Conservation (phyloP, 2,329 filamentous ascomycete species). For the Tothia fuscella region DNA sequence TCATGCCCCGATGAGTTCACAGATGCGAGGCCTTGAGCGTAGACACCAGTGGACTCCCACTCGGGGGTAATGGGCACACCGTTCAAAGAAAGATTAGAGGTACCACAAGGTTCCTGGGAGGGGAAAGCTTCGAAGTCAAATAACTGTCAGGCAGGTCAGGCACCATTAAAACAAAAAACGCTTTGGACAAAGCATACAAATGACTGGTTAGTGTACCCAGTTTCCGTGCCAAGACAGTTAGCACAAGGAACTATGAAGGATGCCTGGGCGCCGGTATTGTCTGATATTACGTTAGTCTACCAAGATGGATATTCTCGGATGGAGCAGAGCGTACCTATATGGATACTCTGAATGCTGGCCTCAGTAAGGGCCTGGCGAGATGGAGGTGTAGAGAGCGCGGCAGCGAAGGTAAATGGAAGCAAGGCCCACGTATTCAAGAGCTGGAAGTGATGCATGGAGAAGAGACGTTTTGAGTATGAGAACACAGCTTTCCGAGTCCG, state of each 20-base stretch:
- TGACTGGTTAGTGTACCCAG: constrained; percentile 1
- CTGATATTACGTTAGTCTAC: constrained; percentile 4
- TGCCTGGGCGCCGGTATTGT: constrained; percentile 21
- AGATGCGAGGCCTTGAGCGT: constrained; percentile 24
- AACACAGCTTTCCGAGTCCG: no score
- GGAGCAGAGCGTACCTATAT: constrained; percentile 7
- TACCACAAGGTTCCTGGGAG: constrained; percentile 25
- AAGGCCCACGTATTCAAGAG: constrained; percentile 3
- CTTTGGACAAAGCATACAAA: constrained; percentile 3
- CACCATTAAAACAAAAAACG: neutral
- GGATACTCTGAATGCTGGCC: constrained; percentile 1
- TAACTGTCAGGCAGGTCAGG: constrained; percentile 19
- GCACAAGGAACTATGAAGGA: constrained; percentile 31
- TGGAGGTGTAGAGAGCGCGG: neutral
- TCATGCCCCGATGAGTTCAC: constrained; percentile 16
- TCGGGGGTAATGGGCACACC: constrained; percentile 16
- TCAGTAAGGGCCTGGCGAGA: neutral
- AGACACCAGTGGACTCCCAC: constrained; percentile 19
- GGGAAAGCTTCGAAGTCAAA: constrained; percentile 30
- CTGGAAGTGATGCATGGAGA: constrained; percentile 5
- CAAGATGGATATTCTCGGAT: neutral
- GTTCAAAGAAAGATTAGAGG: constrained; percentile 32
- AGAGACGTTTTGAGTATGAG: neutral
- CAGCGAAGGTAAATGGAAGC: constrained; percentile 2
- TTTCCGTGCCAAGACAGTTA: constrained; percentile 11